Base-by-base conservation (phyloP, 2,329 filamentous ascomycete genomes). In the Colletotrichum coccodes region DNA sequence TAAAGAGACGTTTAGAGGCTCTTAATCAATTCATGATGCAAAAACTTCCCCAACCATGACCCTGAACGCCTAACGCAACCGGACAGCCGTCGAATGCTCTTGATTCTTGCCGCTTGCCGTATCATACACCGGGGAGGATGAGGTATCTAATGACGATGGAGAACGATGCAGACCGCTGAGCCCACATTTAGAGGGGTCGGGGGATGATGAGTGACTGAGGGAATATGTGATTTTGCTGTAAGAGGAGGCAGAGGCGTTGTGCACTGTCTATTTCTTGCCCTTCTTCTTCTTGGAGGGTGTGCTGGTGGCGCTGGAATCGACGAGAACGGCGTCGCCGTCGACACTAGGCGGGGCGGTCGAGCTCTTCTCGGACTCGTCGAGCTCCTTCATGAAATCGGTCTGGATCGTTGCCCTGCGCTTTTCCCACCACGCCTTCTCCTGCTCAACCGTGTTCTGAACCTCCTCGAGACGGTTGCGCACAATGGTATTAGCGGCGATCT, bases 371-470 rank as follows among this genome's bases (percentile, higher is more conserved):
- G 87, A 89, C 30, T 87, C 87, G 63, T 95, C 92, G 54, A 97
- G 84, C 83, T 98, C 94, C 81, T 92, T 94, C 88, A 97, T 91
- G 75, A 96, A 94, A 16, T 91, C 91, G 60, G 88, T 86, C 79
- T 92, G 87, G 73, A 97, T 94, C 71, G 86, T 87, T 52, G 89
- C 87, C 74, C 90, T 89, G 77, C 92, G 92, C 85, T 93, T 93
- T 78, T 94, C 93, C 96, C 96, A 99, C 94, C 94, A 97, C 76
- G 91, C 87, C 82, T 92, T 93, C 82, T 98, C 96, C 46, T 89
- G 84, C 11, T 88, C 86, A 2, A 90, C 84, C 76, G 93, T 91
- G 32, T 85, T 83, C 75, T 95, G 90, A 67, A 97, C 90, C 71
- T 94, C 92, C 53, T 91, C 88, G 23, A 97, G 86, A 57, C 91